phyloP scores from a whole-genome alignment of 2,329 filamentous ascomycete genomes.

The Alternaria postmessia region DNA sequence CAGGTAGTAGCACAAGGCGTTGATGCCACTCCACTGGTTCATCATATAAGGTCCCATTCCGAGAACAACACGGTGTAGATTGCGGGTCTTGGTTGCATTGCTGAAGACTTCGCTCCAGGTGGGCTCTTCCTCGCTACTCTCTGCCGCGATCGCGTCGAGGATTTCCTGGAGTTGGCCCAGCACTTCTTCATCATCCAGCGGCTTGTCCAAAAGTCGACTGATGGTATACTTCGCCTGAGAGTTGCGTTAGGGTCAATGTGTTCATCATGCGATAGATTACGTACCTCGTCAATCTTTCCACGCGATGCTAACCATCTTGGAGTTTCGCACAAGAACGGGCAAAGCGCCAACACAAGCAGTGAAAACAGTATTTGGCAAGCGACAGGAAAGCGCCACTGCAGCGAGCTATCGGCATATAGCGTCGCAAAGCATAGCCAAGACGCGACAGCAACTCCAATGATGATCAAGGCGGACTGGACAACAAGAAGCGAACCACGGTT shows the following conservation, averaged over 20 bases:
- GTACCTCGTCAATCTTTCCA: constrained; percentile 35
- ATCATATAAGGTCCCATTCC: constrained; percentile 52
- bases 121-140: constrained; percentile 42
- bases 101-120: constrained; percentile 49
- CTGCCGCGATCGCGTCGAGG: constrained; percentile 41
- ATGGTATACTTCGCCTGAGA: constrained; percentile 29
- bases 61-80: constrained; percentile 48
- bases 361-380: constrained; percentile 65
- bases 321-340: constrained; percentile 52
- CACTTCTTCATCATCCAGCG: constrained; percentile 42
- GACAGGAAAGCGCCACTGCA: constrained; percentile 56
- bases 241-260: neutral
- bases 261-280: neutral
- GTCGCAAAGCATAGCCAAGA: constrained; percentile 27
- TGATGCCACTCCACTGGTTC: constrained; percentile 50
- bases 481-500: constrained; percentile 25
- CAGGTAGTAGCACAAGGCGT: constrained; percentile 50
- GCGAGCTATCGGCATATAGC: constrained; percentile 19
- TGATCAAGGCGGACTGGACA: constrained; percentile 24
- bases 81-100: constrained; percentile 47
- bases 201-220: constrained; percentile 43
- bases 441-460: constrained; percentile 26
- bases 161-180: constrained; percentile 49
- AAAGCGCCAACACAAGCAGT: constrained; percentile 60
- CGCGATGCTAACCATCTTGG: constrained; percentile 51